Evolutionary conservation across 805 yeast genomes (phyloP).

Genomic region (Starmera quercuum): DNA sequence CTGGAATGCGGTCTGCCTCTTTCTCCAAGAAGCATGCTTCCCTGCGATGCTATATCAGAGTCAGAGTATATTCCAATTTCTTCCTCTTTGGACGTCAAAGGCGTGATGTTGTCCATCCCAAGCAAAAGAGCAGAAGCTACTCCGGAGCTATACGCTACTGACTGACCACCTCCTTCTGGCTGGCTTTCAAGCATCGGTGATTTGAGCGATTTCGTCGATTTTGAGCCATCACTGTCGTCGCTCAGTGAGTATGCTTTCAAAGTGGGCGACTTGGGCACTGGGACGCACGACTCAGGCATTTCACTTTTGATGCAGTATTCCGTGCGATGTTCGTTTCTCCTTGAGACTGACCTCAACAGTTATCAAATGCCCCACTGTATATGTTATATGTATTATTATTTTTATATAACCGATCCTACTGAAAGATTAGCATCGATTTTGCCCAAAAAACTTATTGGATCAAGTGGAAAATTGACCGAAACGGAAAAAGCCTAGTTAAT

Average conservation of each 20-base stretch:
- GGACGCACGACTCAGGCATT: no score
- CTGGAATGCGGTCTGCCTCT: background rate
- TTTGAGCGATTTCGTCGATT: background rate
- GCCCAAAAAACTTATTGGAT: no score
- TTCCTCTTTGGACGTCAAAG: slow-evolving; percentile 21
- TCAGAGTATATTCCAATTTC: slow-evolving; percentile 21
- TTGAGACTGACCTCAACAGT: no score
- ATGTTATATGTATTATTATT: no score
- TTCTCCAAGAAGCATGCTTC: background rate
- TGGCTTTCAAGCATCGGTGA: background rate
- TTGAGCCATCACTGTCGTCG: no score
- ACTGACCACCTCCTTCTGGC: background rate
- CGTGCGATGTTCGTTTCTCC: no score
- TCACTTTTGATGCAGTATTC: no score
- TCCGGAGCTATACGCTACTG: background rate
- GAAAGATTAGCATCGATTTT: no score
- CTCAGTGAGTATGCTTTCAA: background rate
- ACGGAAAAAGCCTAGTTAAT: no score
- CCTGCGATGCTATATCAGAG: slow-evolving; percentile 20
- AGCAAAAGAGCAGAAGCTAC: slow-evolving; percentile 11
- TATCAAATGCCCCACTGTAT: no score
- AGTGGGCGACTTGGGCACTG: background rate
- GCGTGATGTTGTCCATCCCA: slow-evolving; percentile 16
- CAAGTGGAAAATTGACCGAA: no score
- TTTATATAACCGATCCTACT: no score